phyloP scores from a whole-genome alignment of 805 yeast genomes.

The Yamadazyma phyllophila region DNA sequence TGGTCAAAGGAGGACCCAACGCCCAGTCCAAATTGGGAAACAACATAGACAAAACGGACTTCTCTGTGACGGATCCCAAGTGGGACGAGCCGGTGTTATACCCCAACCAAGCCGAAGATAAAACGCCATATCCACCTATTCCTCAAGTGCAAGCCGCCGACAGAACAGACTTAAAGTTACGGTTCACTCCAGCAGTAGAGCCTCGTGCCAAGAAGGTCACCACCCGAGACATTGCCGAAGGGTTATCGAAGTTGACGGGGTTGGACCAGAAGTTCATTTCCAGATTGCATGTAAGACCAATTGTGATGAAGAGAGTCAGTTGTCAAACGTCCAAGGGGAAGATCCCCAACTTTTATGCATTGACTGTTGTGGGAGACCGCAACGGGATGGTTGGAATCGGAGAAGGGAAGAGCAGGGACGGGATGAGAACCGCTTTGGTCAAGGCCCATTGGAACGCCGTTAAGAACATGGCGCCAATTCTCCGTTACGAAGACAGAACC shows the following conservation, averaged over 20 bases:
- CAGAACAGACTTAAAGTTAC: constrained; percentile 37
- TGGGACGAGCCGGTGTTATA: constrained; percentile 65
- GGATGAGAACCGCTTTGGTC: constrained; percentile 67
- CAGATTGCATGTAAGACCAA: constrained; percentile 60
- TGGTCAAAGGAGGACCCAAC: constrained; percentile 30
- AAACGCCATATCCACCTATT: constrained; percentile 55
- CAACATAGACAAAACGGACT: constrained; percentile 48
- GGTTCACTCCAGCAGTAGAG: constrained; percentile 26
- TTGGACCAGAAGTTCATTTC: constrained; percentile 60
- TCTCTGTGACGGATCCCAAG: constrained; percentile 64
- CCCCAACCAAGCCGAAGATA: constrained; percentile 48
- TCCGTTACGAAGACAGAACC: constrained; percentile 89
- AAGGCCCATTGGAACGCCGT: constrained; percentile 95
- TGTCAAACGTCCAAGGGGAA: constrained; percentile 93
- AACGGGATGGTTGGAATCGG: constrained; percentile 95
- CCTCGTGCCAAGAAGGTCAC: constrained; percentile 8
- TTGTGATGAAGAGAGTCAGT: constrained; percentile 76
- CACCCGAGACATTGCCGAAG: constrained; percentile 44
- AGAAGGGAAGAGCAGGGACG: constrained; percentile 85
- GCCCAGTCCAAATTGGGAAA: constrained; percentile 50
- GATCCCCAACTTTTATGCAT: constrained; percentile 73
- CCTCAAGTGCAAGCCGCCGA: constrained; percentile 57
- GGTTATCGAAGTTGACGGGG: constrained; percentile 63
- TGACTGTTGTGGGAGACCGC: constrained; percentile 89
- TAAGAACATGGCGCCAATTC: constrained; percentile 75